Evolutionary conservation across 2,329 filamentous ascomycete genomes (phyloP).

Genomic region (Aspergillus sergii): DNA sequence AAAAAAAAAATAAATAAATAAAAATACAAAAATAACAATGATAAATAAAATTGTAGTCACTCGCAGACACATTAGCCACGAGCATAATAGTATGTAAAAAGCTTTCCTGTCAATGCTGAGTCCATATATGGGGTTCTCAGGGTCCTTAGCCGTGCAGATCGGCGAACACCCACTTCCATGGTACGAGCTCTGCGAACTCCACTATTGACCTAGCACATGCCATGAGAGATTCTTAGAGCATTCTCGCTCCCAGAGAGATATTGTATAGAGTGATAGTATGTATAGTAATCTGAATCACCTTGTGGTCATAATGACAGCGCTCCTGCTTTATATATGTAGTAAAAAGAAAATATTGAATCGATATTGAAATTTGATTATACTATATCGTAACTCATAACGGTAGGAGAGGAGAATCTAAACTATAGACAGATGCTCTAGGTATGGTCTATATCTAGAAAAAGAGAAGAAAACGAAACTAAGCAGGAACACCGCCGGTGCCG

Average conservation of each 20-base stretch:
- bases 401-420: neutral
- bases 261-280: too few species aligned
- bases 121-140: too few species aligned
- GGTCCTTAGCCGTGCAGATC: neutral
- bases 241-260: too few species aligned
- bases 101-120: neutral
- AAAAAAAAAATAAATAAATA: too few species aligned
- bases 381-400: neutral
- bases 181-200: neutral
- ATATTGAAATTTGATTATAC: neutral
- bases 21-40: too few species aligned
- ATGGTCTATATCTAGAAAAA: neutral
- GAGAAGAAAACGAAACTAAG: neutral
- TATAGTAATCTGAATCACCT: neutral
- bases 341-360: neutral
- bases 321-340: too few species aligned
- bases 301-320: too few species aligned
- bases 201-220: neutral
- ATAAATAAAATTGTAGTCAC: too few species aligned
- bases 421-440: neutral
- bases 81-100: neutral
- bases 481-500: conserved; percentile 53
- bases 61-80: too few species aligned
- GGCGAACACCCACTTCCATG: neutral
- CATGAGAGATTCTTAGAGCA: too few species aligned